Evolutionary conservation across 345 rosid species (phyloP), one percentile per base, ranked within the genome.

Genomic region (Boechera stricta): DNA sequence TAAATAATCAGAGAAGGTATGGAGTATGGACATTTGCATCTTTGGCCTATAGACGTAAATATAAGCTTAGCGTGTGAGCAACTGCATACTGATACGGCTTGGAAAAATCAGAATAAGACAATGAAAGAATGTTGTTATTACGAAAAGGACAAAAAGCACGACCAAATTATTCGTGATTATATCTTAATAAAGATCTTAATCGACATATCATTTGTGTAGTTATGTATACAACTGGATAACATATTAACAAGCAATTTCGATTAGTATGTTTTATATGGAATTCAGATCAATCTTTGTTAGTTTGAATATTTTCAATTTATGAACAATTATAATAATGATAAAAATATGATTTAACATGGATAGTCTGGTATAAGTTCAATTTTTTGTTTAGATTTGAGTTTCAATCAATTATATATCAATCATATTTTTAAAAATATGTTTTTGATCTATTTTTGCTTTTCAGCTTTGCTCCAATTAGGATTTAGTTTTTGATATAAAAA

Each of bases 31-130:
- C 55, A 54, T 29, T 38, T 58, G 47, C 16, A 18, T 39, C 12
- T 67, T 76, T 76, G 61, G 38, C 16, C 10, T 51, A 13, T 66
- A 13, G 10, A 29, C 29, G 42, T 29, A 75, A 7, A 59, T 39
- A 35, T 52, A 69, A 35, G 69, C 32, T 58, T 60, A 69, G 64
- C 74, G 79, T 76, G 79, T 76, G 75, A 70, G 69, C 79, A 76
- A 76, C 64, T 61, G 36, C 59, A 68, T 51, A 67, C 16, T 32
- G 56, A 74, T 73, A 32, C 39, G 67, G 31, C 54, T 67, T 75
- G 69, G 28, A 74, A 69, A 60, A 69, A 31, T 60, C 56, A 41
- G 49, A 42, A 61, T 2, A 54, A 42, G 57, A 61, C 69, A 76
- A 69, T 2, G 63, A 61, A 32, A 61, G 41, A 60, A 52, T 69